Conservation (phyloP, 148 eudicot species). For the Rhododendron mucronatum region DNA sequence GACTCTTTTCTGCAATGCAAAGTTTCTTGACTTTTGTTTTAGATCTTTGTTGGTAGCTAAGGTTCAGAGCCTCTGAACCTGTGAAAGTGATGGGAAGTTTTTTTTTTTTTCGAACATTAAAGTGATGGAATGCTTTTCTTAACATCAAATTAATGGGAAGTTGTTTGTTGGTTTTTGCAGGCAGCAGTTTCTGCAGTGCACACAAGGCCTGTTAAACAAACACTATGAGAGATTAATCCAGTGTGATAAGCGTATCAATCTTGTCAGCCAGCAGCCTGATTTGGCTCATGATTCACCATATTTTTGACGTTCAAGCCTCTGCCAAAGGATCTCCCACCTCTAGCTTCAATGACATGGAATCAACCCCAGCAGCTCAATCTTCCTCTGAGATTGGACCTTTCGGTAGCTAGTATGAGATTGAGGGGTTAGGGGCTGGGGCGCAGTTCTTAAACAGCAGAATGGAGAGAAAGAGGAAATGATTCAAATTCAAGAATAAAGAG, state of each 20-base stretch:
- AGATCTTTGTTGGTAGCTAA: background rate
- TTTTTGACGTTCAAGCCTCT: no score
- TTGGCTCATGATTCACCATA: slow-evolving; percentile 43
- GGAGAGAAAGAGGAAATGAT: no score
- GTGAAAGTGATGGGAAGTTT: background rate
- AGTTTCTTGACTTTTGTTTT: background rate
- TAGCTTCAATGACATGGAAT: slow-evolving; percentile 31
- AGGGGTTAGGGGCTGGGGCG: no score
- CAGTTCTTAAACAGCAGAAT: no score
- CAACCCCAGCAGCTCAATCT: slow-evolving; percentile 36
- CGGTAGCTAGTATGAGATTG: no score
- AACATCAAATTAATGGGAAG: no score
- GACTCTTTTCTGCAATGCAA: background rate
- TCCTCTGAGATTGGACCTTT: slow-evolving; percentile 30
- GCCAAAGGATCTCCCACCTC: slow-evolving; percentile 24
- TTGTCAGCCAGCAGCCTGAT: slow-evolving; percentile 62
- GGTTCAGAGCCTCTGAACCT: background rate
- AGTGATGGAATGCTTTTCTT: no score
- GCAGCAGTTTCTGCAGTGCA: slow-evolving; percentile 64
- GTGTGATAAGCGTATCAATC: slow-evolving; percentile 67
- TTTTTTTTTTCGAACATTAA: no score
- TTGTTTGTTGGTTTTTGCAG: slow-evolving; percentile 31
- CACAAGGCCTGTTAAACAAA: slow-evolving; percentile 64
- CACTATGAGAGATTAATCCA: slow-evolving; percentile 86
- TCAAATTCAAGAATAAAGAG: no score